These are phyloP conservation scores for Hyphopichia buzzinii DNA, from an alignment of 1,139 yeast species.

Conservation along the genomic window DNA sequence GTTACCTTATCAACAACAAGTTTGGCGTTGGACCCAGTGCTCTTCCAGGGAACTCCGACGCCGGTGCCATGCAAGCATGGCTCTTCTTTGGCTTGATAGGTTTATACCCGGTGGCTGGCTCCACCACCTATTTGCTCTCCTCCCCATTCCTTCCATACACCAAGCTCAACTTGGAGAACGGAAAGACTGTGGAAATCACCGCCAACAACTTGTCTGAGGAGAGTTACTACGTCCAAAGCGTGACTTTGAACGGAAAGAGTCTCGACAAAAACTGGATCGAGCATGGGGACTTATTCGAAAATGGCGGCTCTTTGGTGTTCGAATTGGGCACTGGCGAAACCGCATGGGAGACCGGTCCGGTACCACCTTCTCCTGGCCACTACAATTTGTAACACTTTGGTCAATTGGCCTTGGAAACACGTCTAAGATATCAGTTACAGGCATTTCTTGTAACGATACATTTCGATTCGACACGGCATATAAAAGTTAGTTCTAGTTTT, in stretches of 20 bases:
- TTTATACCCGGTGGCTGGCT: slow-evolving; percentile 36
- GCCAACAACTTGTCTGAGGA: slow-evolving; percentile 23
- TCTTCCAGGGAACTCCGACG: slow-evolving; percentile 40
- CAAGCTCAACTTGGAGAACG: slow-evolving; percentile 23
- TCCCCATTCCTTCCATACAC: slow-evolving; percentile 30
- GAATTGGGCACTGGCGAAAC: slow-evolving; percentile 20
- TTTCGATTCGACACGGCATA: too few relatives aligned
- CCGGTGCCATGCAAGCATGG: slow-evolving; percentile 44
- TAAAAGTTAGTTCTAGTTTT: too few relatives aligned
- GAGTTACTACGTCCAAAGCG: slow-evolving; percentile 24
- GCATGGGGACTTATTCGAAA: slow-evolving; percentile 28
- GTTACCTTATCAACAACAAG: slow-evolving; percentile 26
- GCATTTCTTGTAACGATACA: too few relatives aligned
- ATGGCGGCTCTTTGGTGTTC: slow-evolving; percentile 28
- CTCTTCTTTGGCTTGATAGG: slow-evolving; percentile 33
- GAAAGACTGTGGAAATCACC: slow-evolving; percentile 21
- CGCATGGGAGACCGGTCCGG: slow-evolving; percentile 24
- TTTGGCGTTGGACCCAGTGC: slow-evolving; percentile 24
- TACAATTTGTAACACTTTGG: not conserved
- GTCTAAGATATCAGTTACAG: too few relatives aligned
- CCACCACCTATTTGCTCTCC: slow-evolving; percentile 32
- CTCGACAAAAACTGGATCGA: slow-evolving; percentile 31
- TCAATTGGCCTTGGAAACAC: too few relatives aligned
- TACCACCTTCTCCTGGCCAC: slow-evolving; percentile 30
- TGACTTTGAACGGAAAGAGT: slow-evolving; percentile 26